phyloP scores from a whole-genome alignment of 495 filamentous ascomycete genomes.

The Penicillium daleae region DNA sequence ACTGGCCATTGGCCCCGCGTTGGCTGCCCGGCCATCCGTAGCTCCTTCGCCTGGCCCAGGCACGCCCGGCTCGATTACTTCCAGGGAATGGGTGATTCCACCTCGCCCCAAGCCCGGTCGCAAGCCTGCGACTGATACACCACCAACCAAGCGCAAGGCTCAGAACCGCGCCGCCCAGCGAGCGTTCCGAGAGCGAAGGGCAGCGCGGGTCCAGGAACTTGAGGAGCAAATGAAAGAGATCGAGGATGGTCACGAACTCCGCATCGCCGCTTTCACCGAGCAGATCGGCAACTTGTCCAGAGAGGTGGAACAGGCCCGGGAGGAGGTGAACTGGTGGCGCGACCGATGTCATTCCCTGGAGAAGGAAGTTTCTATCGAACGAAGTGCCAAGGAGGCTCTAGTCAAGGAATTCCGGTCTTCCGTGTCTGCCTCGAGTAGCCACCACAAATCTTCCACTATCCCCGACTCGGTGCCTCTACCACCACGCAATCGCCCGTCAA shows the following conservation, averaged over 20 bases:
- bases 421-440: slow-evolving; percentile 24
- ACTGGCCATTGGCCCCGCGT: slow-evolving; percentile 39
- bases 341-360: slow-evolving; percentile 54
- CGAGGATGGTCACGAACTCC: slow-evolving; percentile 54
- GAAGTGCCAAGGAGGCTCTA: slow-evolving; percentile 45
- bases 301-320: slow-evolving; percentile 54
- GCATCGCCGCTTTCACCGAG: slow-evolving; percentile 46
- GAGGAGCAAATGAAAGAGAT: slow-evolving; percentile 79
- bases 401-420: slow-evolving; percentile 47
- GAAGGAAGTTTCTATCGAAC: slow-evolving; percentile 49
- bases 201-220: slow-evolving; percentile 81
- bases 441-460: slow-evolving; percentile 24
- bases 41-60: slow-evolving; percentile 48
- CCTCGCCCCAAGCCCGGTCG: slow-evolving; percentile 90
- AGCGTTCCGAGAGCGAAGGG: slow-evolving; percentile 85
- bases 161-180: slow-evolving; percentile 94
- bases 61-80: slow-evolving; percentile 59
- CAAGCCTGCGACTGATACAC: slow-evolving; percentile 89
- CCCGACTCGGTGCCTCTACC: slow-evolving; percentile 42
- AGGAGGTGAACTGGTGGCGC: slow-evolving; percentile 52
- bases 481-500: slow-evolving; percentile 30
- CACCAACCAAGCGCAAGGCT: slow-evolving; percentile 87
- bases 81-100: slow-evolving; percentile 86
- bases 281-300: slow-evolving; percentile 55
- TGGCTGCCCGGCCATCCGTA: slow-evolving; percentile 41